Conservation (phyloP, 2,329 filamentous ascomycete species). For the Xylariaceae sp. region DNA sequence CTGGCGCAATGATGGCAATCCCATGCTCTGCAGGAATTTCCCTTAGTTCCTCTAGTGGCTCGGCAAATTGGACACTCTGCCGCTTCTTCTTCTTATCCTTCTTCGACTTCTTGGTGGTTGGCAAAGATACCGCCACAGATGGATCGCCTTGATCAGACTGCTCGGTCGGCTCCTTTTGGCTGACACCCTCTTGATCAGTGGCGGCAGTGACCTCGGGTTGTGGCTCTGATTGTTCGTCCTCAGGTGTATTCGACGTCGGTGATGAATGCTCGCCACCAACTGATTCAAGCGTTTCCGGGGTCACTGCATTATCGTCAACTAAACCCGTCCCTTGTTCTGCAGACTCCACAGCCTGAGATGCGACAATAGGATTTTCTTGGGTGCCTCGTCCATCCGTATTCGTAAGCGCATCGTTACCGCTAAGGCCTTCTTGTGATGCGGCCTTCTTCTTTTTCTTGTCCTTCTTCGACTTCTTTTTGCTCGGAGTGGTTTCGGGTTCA, state of each 20-base stretch:
- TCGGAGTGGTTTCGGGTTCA: constrained; percentile 13
- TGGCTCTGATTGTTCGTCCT: too few species aligned
- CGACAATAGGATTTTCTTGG: too few species aligned
- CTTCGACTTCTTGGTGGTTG: constrained; percentile 18
- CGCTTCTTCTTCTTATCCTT: constrained; percentile 26
- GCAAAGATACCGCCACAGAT: constrained; percentile 8
- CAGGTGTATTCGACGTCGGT: too few species aligned
- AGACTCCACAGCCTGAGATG: too few species aligned
- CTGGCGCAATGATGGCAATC: constrained; percentile 4
- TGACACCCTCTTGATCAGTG: too few species aligned
- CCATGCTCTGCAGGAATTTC: constrained; percentile 11
- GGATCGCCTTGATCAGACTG: constrained; percentile 14
- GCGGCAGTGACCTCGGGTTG: too few species aligned
- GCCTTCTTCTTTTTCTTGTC: constrained; percentile 18
- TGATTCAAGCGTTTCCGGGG: too few species aligned
- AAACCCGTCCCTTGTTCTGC: too few species aligned
- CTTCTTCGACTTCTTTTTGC: constrained; percentile 23
- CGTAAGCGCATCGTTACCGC: constrained; percentile 2
- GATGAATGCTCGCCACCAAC: too few species aligned
- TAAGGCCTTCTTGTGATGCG: constrained; percentile 15
- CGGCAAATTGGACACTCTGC: constrained; percentile 21
- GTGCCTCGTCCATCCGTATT: too few species aligned
- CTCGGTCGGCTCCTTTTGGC: constrained; percentile 3
- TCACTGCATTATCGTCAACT: too few species aligned
- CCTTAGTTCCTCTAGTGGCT: constrained; percentile 17